Conservation (phyloP, 2,329 filamentous ascomycete genomes). For the Cercospora beticola region DNA sequence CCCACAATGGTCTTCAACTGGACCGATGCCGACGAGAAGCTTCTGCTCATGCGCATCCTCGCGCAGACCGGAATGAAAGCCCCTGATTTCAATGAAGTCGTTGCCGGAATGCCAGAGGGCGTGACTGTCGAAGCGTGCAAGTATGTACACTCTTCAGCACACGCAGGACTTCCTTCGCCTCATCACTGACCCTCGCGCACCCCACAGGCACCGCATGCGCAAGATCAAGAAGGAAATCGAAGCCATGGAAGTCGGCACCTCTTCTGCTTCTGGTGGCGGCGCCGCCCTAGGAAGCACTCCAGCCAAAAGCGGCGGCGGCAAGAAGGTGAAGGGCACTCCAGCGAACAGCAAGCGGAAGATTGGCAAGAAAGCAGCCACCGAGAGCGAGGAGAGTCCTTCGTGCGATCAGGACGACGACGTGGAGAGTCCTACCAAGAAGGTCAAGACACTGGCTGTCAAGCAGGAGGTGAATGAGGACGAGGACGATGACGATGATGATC, state of each 20-base stretch:
- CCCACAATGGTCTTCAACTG: constrained; percentile 3
- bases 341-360: constrained; percentile 10
- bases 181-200: not conserved
- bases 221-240: constrained; percentile 9
- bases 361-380: not conserved
- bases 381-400: not conserved
- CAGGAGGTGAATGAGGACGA: constrained; percentile 1
- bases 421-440: constrained; percentile 7
- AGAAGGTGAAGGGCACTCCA: not conserved
- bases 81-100: constrained; percentile 9
- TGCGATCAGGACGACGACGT: constrained; percentile 3
- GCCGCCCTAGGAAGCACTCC: not conserved
- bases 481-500: not conserved
- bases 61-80: not conserved
- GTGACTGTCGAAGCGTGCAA: constrained; percentile 5
- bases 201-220: constrained; percentile 4
- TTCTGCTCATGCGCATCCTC: constrained; percentile 7
- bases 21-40: constrained; percentile 13
- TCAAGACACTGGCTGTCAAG: constrained; percentile 5
- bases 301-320: constrained; percentile 3
- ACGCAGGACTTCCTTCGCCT: not conserved
- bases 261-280: not conserved
- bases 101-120: not conserved
- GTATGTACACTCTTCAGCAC: not conserved
- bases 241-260: not conserved